Base-by-base conservation (phyloP, 2,329 filamentous ascomycete genomes). In the Aspergillus fructus region DNA sequence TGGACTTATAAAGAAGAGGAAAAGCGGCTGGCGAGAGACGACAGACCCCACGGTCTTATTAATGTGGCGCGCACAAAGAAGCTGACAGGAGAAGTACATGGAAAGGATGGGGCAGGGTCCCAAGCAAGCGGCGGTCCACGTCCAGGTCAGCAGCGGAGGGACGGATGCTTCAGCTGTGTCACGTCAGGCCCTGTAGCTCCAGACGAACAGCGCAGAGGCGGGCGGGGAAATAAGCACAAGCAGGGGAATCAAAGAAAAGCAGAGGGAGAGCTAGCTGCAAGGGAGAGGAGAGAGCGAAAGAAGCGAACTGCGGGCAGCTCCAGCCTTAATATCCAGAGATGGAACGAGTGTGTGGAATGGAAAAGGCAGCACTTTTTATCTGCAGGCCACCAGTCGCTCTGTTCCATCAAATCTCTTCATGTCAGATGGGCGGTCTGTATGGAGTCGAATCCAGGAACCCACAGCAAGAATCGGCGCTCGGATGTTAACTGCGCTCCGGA, bases 81-180 rank as follows among this genome's bases (percentile, higher is more conserved):
- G 49, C 49, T 51, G 49, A 51, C 48, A 50, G 49, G 8, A 34
- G 30, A 49, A 37, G 39, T 27, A 46, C 49, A 51, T 53, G 37
- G 39, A 34, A 24, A 21, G 39, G 12, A 23, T 39, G 19, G 19
- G n/a, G 8, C 40, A 42, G 19, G 9, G 17, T 5, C 24, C 19
- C 21, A 24, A 27, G 8, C 42, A 15, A 3, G 42, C 12, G 19
- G 42, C 15, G 42, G 17, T 27, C 39, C 40, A 24, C 24, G 33
- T 40, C 47, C 45, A 34, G 52, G 48, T 50, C 46, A 43, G 40
- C 41, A 47, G 27, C 37, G n/a, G 54, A 23, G 49, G 49, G 55
- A 17, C 48, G 42, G 55, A 45, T 51, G 55, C 49, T 37, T 47
- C 55, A 47, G 55, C 37, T 56, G 55, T 52, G 43, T 56, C 55